Base-by-base conservation (phyloP, 495 filamentous ascomycete genomes). In the Penicillium turbatum region DNA sequence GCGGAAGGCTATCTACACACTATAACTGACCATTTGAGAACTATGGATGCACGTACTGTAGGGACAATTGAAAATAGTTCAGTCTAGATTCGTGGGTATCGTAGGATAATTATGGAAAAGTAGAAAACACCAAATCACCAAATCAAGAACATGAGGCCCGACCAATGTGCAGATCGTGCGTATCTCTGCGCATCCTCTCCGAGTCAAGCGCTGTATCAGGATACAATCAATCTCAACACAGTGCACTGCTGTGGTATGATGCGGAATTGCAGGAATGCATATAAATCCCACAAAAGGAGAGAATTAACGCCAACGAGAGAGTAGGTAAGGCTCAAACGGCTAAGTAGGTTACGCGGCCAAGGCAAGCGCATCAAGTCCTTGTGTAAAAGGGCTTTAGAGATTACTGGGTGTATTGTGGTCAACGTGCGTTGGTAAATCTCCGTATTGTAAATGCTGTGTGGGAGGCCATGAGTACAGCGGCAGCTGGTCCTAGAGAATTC, bases 391-490 rank as follows among this genome's bases (percentile, higher is more conserved):
- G 2, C 4, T 24, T 24, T 4, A 24, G 21, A 24, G 2, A 24
- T 2, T 24, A 24, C 21, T 4, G 21, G 2, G 21, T 24, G 21
- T 2, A 2, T 24, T 24, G 21, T 24, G 4, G 21, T 24, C 21
- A 4, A 24, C 21, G 4, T 32, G 27, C 8, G 13, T 3, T 15
- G 45, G 1, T 27, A 17, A 16, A 17, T 40, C 10, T 13, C 30
- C 37, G 37, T 51, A 51, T 32, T 40, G 38, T n/a, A 51, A 15
- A 1, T 7, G 7, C 2, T 51, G 10, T 2, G 27, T 3, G 10
- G 48, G 26, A 32, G 48, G 37, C 48, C 48, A 51, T 7, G 37
- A 51, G 6, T 34, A 51, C 5, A 51, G n/a, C 11, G 48, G 38
- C 5, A 51, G 12, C 10, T 40, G 26, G 3, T 37, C 29, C 38